phyloP scores from a whole-genome alignment of 495 filamentous ascomycete genomes.

The Aspergillus ellipticus region DNA sequence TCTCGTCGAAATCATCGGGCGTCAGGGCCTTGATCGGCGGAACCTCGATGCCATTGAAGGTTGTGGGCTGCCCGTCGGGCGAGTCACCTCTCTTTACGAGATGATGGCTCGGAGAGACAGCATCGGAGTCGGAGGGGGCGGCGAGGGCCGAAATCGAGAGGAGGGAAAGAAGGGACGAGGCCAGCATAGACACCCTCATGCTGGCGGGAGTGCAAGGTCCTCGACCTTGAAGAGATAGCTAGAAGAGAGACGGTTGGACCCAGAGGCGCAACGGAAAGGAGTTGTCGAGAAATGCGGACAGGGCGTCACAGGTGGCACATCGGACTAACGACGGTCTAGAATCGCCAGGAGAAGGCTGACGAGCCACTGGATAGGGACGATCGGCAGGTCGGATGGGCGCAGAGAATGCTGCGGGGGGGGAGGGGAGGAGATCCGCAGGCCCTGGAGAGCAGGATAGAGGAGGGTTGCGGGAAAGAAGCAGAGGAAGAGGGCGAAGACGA shows the following conservation, averaged over 20 bases:
- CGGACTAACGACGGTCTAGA: conserved; percentile 14
- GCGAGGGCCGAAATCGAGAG: conserved; percentile 37
- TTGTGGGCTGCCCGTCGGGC: conserved; percentile 40
- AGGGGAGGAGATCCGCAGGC: conserved; percentile 9
- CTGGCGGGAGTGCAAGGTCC: conserved; percentile 21
- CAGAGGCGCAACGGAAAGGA: conserved; percentile 12
- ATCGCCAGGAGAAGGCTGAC: conserved; percentile 8
- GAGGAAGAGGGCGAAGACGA: conserved; percentile 7
- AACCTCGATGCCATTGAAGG: conserved; percentile 78
- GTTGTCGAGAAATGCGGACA: conserved; percentile 12
- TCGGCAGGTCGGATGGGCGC: neutral
- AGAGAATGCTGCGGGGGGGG: conserved; percentile 1
- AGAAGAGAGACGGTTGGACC: conserved; percentile 15
- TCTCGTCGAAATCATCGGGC: conserved; percentile 51
- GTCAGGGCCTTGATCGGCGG: conserved; percentile 67
- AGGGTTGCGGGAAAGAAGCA: conserved; percentile 11
- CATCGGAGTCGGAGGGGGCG: conserved; percentile 28
- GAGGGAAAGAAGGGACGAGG: conserved; percentile 41
- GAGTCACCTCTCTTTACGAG: conserved; percentile 27
- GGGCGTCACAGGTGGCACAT: conserved; percentile 37
- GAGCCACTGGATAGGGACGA: neutral
- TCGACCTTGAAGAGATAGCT: conserved; percentile 9
- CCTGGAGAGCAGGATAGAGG: conserved; percentile 9
- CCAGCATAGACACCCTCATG: conserved; percentile 40
- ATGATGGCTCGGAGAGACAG: conserved; percentile 14